Evolutionary conservation across 331 rosid genomes (phyloP).

Genomic region (Cydonia oblonga): DNA sequence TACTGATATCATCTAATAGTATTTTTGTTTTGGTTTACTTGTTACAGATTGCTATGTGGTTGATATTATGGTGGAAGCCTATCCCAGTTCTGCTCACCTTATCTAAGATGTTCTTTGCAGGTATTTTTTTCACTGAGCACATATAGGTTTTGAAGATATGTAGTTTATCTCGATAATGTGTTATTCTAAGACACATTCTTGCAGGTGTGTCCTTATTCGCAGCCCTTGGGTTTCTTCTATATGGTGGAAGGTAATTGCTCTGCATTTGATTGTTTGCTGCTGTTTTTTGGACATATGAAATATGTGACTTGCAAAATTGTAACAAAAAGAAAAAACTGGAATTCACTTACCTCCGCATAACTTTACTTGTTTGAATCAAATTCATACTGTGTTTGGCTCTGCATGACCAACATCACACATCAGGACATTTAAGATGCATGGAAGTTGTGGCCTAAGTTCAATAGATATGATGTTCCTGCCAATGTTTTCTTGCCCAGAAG

Average conservation of each 20-base stretch:
- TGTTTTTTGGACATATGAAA: background rate
- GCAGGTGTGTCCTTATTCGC: constrained; percentile 87
- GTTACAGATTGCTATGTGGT: constrained; percentile 76
- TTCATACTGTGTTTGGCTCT: background rate
- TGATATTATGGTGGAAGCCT: constrained; percentile 91
- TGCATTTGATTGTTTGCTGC: constrained; percentile 13
- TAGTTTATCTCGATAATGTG: constrained; percentile 3
- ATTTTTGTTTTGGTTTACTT: background rate
- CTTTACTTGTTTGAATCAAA: background rate
- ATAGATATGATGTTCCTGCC: background rate
- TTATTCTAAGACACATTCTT: constrained; percentile 14
- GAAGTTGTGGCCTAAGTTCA: background rate
- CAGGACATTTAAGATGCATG: background rate
- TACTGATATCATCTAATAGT: background rate
- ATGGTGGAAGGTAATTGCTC: constrained; percentile 81
- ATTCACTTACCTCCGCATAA: background rate
- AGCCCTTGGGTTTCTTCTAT: constrained; percentile 95
- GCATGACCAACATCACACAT: background rate
- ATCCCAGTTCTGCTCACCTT: constrained; percentile 34
- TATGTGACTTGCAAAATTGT: background rate
- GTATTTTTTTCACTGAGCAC: constrained; percentile 20
- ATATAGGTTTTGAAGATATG: background rate
- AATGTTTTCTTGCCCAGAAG: background rate
- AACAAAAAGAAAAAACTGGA: background rate
- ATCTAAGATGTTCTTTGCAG: constrained; percentile 92